Base-by-base conservation (phyloP, 495 filamentous ascomycete species). In the Platismatia glauca region DNA sequence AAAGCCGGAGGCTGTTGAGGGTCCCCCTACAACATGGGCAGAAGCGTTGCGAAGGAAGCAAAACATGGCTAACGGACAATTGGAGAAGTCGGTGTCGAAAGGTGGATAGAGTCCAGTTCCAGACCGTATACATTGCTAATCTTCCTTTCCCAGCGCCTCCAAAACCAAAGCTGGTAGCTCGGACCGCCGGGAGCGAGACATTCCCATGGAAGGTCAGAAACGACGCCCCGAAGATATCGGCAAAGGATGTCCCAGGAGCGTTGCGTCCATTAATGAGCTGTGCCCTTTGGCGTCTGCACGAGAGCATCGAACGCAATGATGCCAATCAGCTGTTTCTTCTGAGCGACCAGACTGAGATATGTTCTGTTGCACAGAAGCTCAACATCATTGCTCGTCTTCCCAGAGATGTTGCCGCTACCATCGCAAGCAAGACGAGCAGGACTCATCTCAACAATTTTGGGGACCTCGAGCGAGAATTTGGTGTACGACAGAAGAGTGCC, bases 171-270 rank as follows among this genome's bases (percentile, higher is more conserved):
- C 58, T 70, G 41, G 68, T 70, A 6, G 66, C 68, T 31, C 48
- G 55, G 43, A 31, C 58, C 35, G 35, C 59, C 7, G 62, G 63
- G 18, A 48, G 37, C 37, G 63, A 67, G 18, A 53, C 34, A 15
- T 68, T 63, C 15, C 68, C 68, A 18, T 70, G 68, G 68, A 70
- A 70, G 55, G 52, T 62, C 0, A 67, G 61, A 8, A 70, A 64
- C 20, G 61, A 67, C 33, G 60, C 66, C 13, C 68, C 66, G 37
- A 68, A 61, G 15, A 37, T 70, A 29, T 61, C 68, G 27, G 66
- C 55, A 15, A 68, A 58, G 20, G 68, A 68, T 20, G 63, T 70
- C 11, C 66, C 68, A 37, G 41, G 31, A 34, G 44, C 61, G 13
- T 38, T 60, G 29, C 60, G 68, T 44, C 60, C 66, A 46, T 22